phyloP scores from a whole-genome alignment of 1,139 yeast genomes.

The Pneumocystis jirovecii region DNA sequence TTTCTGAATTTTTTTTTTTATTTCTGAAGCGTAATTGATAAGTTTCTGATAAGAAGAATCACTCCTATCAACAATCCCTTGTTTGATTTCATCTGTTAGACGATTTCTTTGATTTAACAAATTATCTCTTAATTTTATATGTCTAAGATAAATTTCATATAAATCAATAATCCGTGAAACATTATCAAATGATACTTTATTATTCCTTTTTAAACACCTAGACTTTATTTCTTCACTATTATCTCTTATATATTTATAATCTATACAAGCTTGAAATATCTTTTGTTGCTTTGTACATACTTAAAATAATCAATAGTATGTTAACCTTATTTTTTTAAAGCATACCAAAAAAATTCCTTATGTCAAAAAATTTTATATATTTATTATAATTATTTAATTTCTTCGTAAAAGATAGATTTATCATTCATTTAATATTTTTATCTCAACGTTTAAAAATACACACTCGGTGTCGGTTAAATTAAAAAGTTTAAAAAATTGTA shows the following conservation, averaged over 20 bases:
- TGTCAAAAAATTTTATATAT: not conserved
- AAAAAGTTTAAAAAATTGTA: not conserved
- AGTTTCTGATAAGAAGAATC: not conserved
- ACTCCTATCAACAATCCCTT: slow-evolving; percentile 2
- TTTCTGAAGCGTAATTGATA: slow-evolving; percentile 9
- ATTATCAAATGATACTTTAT: slow-evolving; percentile 8
- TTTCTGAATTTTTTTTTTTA: slow-evolving; percentile 12
- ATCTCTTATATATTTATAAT: slow-evolving; percentile 9
- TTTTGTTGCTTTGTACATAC: not conserved
- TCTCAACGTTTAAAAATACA: not conserved
- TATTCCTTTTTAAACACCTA: slow-evolving; percentile 13
- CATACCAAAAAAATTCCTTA: not conserved
- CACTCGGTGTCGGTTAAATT: not conserved
- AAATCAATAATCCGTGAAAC: slow-evolving; percentile 11
- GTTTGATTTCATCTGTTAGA: slow-evolving; percentile 6
- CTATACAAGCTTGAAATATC: not conserved
- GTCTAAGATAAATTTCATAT: slow-evolving; percentile 7
- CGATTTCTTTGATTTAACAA: slow-evolving; percentile 12
- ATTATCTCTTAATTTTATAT: slow-evolving; percentile 8
- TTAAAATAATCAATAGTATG: not conserved
- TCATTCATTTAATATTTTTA: not conserved
- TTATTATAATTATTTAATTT: not conserved
- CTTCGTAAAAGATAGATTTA: not conserved
- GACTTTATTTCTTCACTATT: slow-evolving; percentile 5
- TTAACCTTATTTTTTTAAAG: not conserved